Conservation (phyloP, 805 yeast genomes). For the Metschnikowia vanudenii region DNA sequence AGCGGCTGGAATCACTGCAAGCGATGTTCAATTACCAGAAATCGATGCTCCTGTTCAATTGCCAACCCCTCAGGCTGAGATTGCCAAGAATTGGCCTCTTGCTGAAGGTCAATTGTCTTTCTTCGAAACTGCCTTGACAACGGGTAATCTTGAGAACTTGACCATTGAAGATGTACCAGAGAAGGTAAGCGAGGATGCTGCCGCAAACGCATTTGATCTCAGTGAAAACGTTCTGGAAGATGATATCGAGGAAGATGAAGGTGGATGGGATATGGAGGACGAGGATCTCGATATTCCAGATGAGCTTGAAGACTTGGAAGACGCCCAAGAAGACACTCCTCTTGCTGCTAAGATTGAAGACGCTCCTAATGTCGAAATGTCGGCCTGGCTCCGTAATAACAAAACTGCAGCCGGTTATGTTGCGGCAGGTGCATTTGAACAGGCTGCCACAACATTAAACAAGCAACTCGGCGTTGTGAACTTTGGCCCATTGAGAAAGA, state of each 20-base stretch:
- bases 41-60: constrained; percentile 40
- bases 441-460: constrained; percentile 88
- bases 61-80: constrained; percentile 48
- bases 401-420: constrained; percentile 88
- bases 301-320: constrained; percentile 29
- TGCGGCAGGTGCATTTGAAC: constrained; percentile 95
- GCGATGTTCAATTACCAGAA: constrained; percentile 65
- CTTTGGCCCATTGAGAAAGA: constrained; percentile 81
- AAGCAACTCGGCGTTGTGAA: constrained; percentile 85
- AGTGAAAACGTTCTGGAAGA: constrained; percentile 17
- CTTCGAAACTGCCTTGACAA: constrained; percentile 76
- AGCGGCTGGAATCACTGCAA: constrained; percentile 62
- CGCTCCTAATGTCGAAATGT: constrained; percentile 57
- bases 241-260: constrained; percentile 57
- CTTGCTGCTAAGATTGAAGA: constrained; percentile 10
- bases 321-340: constrained; percentile 12
- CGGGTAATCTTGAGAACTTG: constrained; percentile 71
- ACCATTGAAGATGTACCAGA: constrained; percentile 42
- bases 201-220: constrained; percentile 18
- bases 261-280: constrained; percentile 81
- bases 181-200: not conserved
- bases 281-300: constrained; percentile 67
- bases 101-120: constrained; percentile 68
- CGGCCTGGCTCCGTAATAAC: constrained; percentile 84
- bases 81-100: constrained; percentile 76